phyloP scores from a whole-genome alignment of 768 basidiomycete genomes.

The Cyathus striatus region DNA sequence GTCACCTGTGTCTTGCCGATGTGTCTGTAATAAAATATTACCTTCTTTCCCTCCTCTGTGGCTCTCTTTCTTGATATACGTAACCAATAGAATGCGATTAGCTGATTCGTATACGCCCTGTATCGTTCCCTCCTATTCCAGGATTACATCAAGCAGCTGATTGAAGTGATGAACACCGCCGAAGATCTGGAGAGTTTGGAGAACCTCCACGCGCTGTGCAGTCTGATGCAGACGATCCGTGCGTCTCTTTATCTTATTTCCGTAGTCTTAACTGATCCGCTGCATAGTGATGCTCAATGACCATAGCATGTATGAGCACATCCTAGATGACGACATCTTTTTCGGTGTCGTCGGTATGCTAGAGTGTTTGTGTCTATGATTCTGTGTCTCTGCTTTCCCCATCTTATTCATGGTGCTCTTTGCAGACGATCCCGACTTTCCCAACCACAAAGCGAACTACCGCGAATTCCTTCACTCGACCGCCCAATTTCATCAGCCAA shows the following conservation, averaged over 20 bases:
- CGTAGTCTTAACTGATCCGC: constrained; percentile 5
- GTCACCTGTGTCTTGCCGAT: constrained; percentile 5
- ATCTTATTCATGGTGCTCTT: constrained; percentile 6
- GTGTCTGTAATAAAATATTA: constrained; percentile 10
- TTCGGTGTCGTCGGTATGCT: constrained; percentile 93
- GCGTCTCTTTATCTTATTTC: constrained; percentile 13
- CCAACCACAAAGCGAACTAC: constrained; percentile 93
- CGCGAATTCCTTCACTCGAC: constrained; percentile 85
- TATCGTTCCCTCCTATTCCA: too few relatives aligned
- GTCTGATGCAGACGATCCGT: constrained; percentile 94
- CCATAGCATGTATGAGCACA: constrained; percentile 89
- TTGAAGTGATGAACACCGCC: constrained; percentile 79
- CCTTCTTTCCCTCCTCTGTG: neutral
- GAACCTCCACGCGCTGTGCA: constrained; percentile 87
- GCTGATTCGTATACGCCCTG: constrained; percentile 20
- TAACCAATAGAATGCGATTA: constrained; percentile 12
- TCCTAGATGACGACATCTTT: constrained; percentile 90
- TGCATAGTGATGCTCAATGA: constrained; percentile 90
- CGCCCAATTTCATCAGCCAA: constrained; percentile 85
- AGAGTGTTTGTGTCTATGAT: constrained; percentile 75
- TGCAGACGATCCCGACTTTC: constrained; percentile 95
- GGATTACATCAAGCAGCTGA: constrained; percentile 86
- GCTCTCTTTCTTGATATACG: constrained; percentile 12
- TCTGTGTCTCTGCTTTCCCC: constrained; percentile 6
- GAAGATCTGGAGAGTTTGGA: constrained; percentile 91